Evolutionary conservation across 768 basidiomycete genomes (phyloP).

Genomic region (Baorangia bicolor): DNA sequence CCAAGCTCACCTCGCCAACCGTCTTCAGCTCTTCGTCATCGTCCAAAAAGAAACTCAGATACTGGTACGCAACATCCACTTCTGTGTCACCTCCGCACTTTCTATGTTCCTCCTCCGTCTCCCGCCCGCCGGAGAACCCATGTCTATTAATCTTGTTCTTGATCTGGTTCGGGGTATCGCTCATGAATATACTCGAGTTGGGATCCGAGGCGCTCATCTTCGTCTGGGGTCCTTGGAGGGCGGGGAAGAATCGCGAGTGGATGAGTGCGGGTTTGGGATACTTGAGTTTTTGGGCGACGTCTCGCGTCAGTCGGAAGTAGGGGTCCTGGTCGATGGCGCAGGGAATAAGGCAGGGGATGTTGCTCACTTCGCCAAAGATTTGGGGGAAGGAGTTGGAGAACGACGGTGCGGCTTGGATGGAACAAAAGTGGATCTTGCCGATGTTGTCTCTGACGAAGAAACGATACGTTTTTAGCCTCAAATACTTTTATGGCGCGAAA

Average conservation of each 20-base stretch:
- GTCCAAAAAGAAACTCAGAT: slow-evolving; percentile 91
- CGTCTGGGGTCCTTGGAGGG: slow-evolving; percentile 94
- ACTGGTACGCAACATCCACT: slow-evolving; percentile 95
- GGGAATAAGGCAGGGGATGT: slow-evolving; percentile 92
- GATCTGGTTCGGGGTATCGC: slow-evolving; percentile 86
- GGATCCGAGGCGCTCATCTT: slow-evolving; percentile 98
- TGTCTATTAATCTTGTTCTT: slow-evolving; percentile 97
- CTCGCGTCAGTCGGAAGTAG: slow-evolving; percentile 97
- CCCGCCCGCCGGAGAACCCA: slow-evolving; percentile 93
- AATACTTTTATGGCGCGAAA: not conserved
- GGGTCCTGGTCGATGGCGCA: slow-evolving; percentile 98
- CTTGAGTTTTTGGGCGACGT: slow-evolving; percentile 90
- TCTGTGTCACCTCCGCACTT: slow-evolving; percentile 87
- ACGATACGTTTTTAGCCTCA: not conserved
- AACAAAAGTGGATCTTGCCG: slow-evolving; percentile 94
- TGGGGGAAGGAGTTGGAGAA: slow-evolving; percentile 99
- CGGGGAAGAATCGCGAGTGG: slow-evolving; percentile 97
- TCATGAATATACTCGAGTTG: slow-evolving; percentile 96
- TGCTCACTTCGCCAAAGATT: slow-evolving; percentile 81
- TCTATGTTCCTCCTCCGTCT: slow-evolving; percentile 94
- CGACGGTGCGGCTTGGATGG: slow-evolving; percentile 93
- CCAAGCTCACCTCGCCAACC: slow-evolving; percentile 61
- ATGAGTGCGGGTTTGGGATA: slow-evolving; percentile 93
- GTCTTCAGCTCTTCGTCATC: slow-evolving; percentile 85
- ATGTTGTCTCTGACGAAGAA: slow-evolving; percentile 84